Evolutionary conservation across 768 basidiomycete genomes (phyloP), one percentile per base, ranked within the genome.

Genomic region (Phaeotremella fagi): DNA sequence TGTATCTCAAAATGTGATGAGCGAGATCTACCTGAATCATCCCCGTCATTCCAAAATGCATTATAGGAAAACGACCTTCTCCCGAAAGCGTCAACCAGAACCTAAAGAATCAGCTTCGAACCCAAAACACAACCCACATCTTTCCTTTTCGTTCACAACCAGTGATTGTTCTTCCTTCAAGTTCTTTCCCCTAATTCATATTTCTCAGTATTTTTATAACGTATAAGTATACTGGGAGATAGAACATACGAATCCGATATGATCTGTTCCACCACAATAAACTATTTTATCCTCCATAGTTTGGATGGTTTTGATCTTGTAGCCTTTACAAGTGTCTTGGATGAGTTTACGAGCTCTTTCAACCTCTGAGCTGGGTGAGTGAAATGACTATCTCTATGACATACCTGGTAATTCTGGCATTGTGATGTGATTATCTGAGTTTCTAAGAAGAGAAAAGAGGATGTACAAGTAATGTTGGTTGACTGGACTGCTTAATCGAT

Each of bases 41-140:
- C n/a, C 87, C 87, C 1, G 86, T 88, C 87, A 88, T 89, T 1
- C 87, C 87, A 60, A 88, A 86, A 66, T 88, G 87, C 44, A 88
- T 73, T 2, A 88, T 83, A 3, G 86, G 86, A 57, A 81, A 69
- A 63, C 77, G 78, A 0, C 85, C 86, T 14, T 75, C 54, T 5
- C 85, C 85, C 26, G 81, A 79, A 2, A 88, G 77, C 38, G 79
- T 78, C 11, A 88, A 69, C 61, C 84, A 89, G 60, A 76, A 76
- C 3, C 72, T 73, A 22, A 26, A 9, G 33, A 15, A 27, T 24
- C 27, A 20, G 11, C 38, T n/a, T 9, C 33, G 33, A n/a, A 35
- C 11, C 26, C 1, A 42, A 50, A 37, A 5, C 12, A 11, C 7
- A 14, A 53, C 66, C 52, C 43, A 71, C 72, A 67, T 63, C 59